A percentile compares a stretch with the other conserved stretches of the same genome.
phyloP scores from a whole-genome alignment of 2,329 filamentous ascomycete genomes.

The Neopestalotiopsis sp. region DNA sequence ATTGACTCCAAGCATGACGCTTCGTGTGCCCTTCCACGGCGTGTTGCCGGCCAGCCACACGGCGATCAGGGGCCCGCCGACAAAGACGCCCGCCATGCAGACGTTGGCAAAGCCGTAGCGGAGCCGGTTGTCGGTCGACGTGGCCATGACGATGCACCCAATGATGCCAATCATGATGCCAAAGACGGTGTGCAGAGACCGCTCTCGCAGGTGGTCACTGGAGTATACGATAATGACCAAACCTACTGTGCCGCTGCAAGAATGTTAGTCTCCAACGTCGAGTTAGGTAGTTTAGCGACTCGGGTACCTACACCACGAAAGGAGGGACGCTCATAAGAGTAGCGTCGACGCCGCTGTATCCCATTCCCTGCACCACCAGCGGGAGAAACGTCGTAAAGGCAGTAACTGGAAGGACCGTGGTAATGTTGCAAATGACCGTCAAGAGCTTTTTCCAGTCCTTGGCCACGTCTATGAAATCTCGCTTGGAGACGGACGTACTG shows the following conservation, averaged over 20 bases:
- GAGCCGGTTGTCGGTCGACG: conserved; percentile 23
- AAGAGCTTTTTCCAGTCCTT: conserved; percentile 25
- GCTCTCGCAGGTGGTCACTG: conserved; percentile 27
- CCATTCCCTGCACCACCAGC: conserved; percentile 23
- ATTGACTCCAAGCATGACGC: conserved; percentile 58
- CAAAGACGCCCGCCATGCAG: conserved; percentile 40
- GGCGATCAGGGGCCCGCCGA: conserved; percentile 57
- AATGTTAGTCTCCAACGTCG: background rate
- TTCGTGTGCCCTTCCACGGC: conserved; percentile 56
- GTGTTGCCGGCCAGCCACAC: conserved; percentile 61
- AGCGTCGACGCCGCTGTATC: conserved; percentile 17
- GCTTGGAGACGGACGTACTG: conserved; percentile 13
- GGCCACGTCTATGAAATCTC: conserved; percentile 21
- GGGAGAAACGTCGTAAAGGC: conserved; percentile 25
- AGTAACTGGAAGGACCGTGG: conserved; percentile 21
- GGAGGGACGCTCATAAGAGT: conserved; percentile 19
- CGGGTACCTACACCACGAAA: conserved; percentile 19
- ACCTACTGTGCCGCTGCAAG: conserved; percentile 18
- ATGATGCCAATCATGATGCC: conserved; percentile 25
- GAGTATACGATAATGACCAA: conserved; percentile 25
- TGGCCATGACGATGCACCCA: conserved; percentile 27
- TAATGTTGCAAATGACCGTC: conserved; percentile 21
- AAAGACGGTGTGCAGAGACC: conserved; percentile 26
- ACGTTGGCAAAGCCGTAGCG: conserved; percentile 29
- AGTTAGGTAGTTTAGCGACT: background rate